Base-by-base conservation (phyloP, 306 rosid species). In the Vigna nakashimae region DNA sequence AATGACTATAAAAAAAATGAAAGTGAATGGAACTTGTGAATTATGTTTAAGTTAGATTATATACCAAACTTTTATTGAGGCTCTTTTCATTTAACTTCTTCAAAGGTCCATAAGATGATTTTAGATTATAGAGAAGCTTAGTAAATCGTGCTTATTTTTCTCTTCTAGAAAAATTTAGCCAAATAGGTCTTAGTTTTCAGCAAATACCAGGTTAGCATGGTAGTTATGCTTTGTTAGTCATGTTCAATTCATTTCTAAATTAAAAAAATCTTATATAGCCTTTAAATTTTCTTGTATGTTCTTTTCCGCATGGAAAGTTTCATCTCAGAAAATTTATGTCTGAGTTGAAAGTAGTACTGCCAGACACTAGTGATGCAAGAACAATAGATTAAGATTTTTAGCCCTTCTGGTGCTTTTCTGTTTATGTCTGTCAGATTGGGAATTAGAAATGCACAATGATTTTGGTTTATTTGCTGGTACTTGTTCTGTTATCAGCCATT, bases 361-460 rank as follows among this genome's bases (percentile, higher is more conserved):
- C 43, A 42, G 58, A 22, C 12, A 6, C 13, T 55, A 14, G 16
- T 15, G 30, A 32, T 8, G 12, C 30, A 62, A 53, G 52, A 38
- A 43, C 52, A 65, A 43, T 30, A 55, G 34, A 51, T 55, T 71
- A 55, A 30, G 69, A 73, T 65, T 55, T 65, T n/a, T 53, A 9
- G 62, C 40, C 50, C 62, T 52, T 49, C 46, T 43, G 74, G 14
- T 15, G 20, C 20, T 42, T 64, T 26, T 65, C 14, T 32, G 1
- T 28, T 32, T 66, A 3, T 45, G n/a, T 46, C 20, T 38, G 28
- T 43, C 36, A 56, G 46, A 46, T 32, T 73, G 50, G 60, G 74
- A 65, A 73, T 73, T 73, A 20, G 14, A 40, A 66, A 30, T 30
- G 75, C 65, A 59, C 65, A 26, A 59, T 28, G 18, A 32, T 45